A percentile compares a stretch with the other conserved stretches of the same genome.
Evolutionary conservation across 495 filamentous ascomycete species (phyloP).

Genomic region (Cryomyces antarcticus): DNA sequence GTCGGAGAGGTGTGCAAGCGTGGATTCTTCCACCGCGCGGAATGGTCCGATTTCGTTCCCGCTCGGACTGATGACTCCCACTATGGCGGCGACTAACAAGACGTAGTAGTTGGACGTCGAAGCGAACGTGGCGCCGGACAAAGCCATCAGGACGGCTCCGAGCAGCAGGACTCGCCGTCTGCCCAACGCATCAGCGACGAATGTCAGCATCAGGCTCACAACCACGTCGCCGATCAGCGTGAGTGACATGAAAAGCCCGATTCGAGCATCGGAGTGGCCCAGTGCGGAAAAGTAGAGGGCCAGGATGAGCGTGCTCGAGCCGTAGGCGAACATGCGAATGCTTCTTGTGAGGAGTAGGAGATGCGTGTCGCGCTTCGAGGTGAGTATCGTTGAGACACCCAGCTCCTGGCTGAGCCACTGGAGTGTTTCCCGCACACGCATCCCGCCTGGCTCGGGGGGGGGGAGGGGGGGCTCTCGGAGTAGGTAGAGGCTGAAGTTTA

Average conservation of each 20-base stretch:
- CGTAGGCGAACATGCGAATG: conserved; percentile 64
- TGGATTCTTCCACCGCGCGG: conserved; percentile 68
- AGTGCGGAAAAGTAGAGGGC: conserved; percentile 49
- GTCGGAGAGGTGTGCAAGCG: conserved; percentile 50
- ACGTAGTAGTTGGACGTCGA: conserved; percentile 51
- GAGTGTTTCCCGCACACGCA: too few species aligned
- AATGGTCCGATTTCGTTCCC: conserved; percentile 70
- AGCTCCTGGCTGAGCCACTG: conserved; percentile 7
- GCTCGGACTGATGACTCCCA: conserved; percentile 68
- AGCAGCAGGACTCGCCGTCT: conserved; percentile 45
- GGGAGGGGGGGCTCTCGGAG: too few species aligned
- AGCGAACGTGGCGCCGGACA: conserved; percentile 49
- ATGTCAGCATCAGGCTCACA: conserved; percentile 54
- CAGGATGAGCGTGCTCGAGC: conserved; percentile 52
- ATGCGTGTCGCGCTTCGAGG: conserved; percentile 39
- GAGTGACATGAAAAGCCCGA: conserved; percentile 74
- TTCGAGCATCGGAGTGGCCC: conserved; percentile 44
- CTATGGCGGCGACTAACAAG: conserved; percentile 47
- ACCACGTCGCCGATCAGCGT: conserved; percentile 63
- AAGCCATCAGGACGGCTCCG: conserved; percentile 48
- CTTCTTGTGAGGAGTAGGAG: conserved; percentile 56
- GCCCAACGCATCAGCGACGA: conserved; percentile 56
- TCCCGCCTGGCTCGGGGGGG: too few species aligned
- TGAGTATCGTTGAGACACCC: conserved; percentile 28
- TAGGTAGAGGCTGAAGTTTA: too few species aligned